Evolutionary conservation across 768 basidiomycete genomes (phyloP).

Genomic region (Boletus barrowsii): DNA sequence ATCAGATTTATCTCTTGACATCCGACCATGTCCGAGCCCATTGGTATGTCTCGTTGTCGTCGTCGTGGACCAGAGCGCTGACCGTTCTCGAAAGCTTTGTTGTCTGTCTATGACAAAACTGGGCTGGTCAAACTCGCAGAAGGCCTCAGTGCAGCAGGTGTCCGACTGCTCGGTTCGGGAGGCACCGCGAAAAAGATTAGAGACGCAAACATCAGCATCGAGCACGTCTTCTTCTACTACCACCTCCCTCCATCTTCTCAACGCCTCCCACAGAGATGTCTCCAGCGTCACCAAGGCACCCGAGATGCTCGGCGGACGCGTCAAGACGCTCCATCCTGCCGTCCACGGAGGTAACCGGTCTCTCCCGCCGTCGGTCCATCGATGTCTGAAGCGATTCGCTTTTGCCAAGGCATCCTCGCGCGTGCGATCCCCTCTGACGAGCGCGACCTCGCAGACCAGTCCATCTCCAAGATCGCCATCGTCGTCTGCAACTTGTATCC

Average conservation of each 20-base stretch:
- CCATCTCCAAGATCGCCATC: slow-evolving; percentile 90
- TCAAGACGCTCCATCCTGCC: slow-evolving; percentile 97
- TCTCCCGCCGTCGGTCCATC: not conserved
- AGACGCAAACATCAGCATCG: slow-evolving; percentile 85
- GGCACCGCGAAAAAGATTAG: slow-evolving; percentile 98
- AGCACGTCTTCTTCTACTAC: slow-evolving; percentile 55
- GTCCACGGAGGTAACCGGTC: slow-evolving; percentile 83
- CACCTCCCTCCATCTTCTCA: slow-evolving; percentile 7
- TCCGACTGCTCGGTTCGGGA: slow-evolving; percentile 90
- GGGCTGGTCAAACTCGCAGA: slow-evolving; percentile 84
- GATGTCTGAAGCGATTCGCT: slow-evolving; percentile 3
- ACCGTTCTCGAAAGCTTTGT: slow-evolving; percentile 54
- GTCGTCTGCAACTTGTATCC: slow-evolving; percentile 99
- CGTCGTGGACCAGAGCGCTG: not conserved
- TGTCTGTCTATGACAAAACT: slow-evolving; percentile 97
- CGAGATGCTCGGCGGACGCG: slow-evolving; percentile 97
- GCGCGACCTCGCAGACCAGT: slow-evolving; percentile 75
- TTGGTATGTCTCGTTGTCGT: slow-evolving; percentile 18
- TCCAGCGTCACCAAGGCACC: slow-evolving; percentile 96
- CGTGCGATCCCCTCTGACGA: slow-evolving; percentile 89
- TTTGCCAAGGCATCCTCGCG: slow-evolving; percentile 79
- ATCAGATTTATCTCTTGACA: slow-evolving; percentile 21
- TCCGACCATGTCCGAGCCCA: slow-evolving; percentile 26
- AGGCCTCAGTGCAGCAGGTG: slow-evolving; percentile 76
- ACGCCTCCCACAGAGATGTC: slow-evolving; percentile 67